phyloP scores from a whole-genome alignment of 305 asterid genomes.

The Fraxinus baroniana region DNA sequence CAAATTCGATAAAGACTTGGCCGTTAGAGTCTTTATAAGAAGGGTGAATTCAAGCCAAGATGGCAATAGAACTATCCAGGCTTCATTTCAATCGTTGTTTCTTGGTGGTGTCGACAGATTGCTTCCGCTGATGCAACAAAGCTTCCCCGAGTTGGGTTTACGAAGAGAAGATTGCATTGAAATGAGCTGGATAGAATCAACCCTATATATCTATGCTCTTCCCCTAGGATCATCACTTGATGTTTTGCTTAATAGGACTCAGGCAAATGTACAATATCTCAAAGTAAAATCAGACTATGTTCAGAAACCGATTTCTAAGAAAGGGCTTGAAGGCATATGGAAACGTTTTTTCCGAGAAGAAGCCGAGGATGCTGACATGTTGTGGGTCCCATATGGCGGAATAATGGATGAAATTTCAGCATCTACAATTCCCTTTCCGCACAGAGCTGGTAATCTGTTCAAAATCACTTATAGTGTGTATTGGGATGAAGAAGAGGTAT shows the following conservation, averaged over 20 bases:
- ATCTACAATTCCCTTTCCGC: not conserved
- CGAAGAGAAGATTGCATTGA: not conserved
- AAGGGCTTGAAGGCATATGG: not conserved
- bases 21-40: not conserved
- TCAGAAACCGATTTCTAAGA: not conserved
- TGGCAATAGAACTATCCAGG: not conserved
- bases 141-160: slow-evolving; percentile 25
- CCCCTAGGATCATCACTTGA: not conserved
- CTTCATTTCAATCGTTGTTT: not conserved
- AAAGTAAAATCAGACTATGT: not conserved
- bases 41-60: not conserved
- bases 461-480: not conserved
- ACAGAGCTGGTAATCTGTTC: not conserved
- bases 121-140: not conserved
- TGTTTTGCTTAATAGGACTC: not conserved
- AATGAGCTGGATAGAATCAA: not conserved
- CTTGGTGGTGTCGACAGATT: not conserved
- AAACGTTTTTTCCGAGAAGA: not conserved
- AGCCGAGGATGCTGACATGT: not conserved
- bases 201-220: not conserved
- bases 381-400: not conserved
- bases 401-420: not conserved
- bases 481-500: not conserved
- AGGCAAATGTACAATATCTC: not conserved
- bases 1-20: not conserved